Evolutionary conservation across 495 filamentous ascomycete genomes (phyloP).

Genomic region (Pyrenula massariospora): DNA sequence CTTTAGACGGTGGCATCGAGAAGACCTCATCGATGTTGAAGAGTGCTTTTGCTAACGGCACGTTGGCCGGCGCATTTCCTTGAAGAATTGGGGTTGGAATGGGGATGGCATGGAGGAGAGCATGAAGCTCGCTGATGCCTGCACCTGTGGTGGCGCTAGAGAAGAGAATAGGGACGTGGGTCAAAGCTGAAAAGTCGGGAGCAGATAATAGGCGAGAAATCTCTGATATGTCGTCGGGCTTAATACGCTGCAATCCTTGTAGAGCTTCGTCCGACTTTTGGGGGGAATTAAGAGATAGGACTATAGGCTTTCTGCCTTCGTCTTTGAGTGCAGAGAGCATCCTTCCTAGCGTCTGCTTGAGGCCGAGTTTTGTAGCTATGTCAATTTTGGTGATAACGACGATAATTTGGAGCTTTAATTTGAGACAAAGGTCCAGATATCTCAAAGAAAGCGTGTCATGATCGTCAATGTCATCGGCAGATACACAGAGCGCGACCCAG

Average conservation of each 20-base stretch:
- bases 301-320: slow-evolving; percentile 56
- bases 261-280: slow-evolving; percentile 8
- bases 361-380: slow-evolving; percentile 56
- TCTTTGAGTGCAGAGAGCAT: slow-evolving; percentile 70
- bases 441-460: slow-evolving; percentile 56
- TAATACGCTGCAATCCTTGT: slow-evolving; percentile 25
- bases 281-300: slow-evolving; percentile 40
- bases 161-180: slow-evolving; percentile 71
- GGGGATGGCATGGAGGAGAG: slow-evolving; percentile 66
- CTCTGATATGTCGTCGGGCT: slow-evolving; percentile 32
- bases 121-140: slow-evolving; percentile 72
- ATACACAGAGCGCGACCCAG: slow-evolving; percentile 80
- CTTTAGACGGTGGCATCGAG: slow-evolving; percentile 42
- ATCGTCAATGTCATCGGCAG: slow-evolving; percentile 59
- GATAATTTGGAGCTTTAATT: slow-evolving; percentile 59
- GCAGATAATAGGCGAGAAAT: slow-evolving; percentile 35
- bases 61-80: slow-evolving; percentile 23
- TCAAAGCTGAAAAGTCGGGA: slow-evolving; percentile 27
- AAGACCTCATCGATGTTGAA: slow-evolving; percentile 65
- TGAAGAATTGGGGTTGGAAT: slow-evolving; percentile 32
- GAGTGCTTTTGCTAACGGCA: slow-evolving; percentile 10
- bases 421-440: slow-evolving; percentile 79
- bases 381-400: slow-evolving; percentile 88
- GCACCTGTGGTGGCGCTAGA: slow-evolving; percentile 79
- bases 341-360: slow-evolving; percentile 57